Conservation (phyloP, 2,329 filamentous ascomycete genomes). For the Byssothecium circinans region DNA sequence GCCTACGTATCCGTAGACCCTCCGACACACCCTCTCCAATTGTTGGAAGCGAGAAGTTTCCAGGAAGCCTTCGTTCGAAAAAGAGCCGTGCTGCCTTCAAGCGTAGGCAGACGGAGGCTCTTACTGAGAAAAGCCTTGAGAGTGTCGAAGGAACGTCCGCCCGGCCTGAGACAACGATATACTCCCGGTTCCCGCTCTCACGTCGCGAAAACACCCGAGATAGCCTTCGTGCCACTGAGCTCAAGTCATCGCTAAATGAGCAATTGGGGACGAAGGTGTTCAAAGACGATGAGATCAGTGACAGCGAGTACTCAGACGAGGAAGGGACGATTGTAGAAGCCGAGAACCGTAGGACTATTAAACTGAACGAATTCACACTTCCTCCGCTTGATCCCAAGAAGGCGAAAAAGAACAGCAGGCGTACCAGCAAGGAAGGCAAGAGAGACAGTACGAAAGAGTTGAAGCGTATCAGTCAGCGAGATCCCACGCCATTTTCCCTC, state of each 20-base stretch:
- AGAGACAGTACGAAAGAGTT: conserved; percentile 15
- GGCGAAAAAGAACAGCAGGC: conserved; percentile 17
- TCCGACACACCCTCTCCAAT: conserved; percentile 16
- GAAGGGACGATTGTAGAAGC: conserved; percentile 32
- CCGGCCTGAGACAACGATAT: conserved; percentile 18
- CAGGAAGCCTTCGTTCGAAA: conserved; percentile 30
- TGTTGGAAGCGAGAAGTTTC: conserved; percentile 13
- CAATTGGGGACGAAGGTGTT: conserved; percentile 29
- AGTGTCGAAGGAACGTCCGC: conserved; percentile 17
- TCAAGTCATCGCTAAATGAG: conserved; percentile 30
- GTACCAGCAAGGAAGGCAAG: conserved; percentile 18
- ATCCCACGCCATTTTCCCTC: conserved; percentile 30
- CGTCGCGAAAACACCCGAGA: conserved; percentile 7
- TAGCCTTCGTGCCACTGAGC: conserved; percentile 22
- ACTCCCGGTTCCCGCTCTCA: conserved; percentile 1
- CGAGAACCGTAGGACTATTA: conserved; percentile 24
- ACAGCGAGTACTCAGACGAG: conserved; percentile 34
- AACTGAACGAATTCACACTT: conserved; percentile 21
- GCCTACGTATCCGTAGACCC: conserved; percentile 13
- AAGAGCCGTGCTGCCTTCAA: conserved; percentile 19
- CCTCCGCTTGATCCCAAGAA: conserved; percentile 25
- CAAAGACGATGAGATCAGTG: conserved; percentile 34
- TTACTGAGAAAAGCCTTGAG: conserved; percentile 10
- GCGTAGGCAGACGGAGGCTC: conserved; percentile 13
- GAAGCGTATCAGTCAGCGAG: conserved; percentile 29